A percentile compares a stretch with the other conserved stretches of the same genome.
phyloP scores from a whole-genome alignment of 2,329 filamentous ascomycete genomes.

The Aspergillus brunneoviolaceus region DNA sequence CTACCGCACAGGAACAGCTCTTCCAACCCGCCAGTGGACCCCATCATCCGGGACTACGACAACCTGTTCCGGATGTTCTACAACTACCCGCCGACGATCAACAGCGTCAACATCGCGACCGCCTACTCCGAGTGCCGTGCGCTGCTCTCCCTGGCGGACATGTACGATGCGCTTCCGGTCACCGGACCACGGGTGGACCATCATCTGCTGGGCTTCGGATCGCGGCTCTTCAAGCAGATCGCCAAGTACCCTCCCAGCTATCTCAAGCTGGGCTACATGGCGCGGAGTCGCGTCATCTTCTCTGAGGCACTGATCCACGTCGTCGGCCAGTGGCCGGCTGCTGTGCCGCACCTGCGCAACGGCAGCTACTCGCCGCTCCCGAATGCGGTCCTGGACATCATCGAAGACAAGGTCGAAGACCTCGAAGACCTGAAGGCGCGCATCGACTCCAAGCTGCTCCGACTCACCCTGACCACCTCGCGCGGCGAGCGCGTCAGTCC shows the following conservation, averaged over 20 bases:
- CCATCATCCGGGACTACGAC: conserved; percentile 87
- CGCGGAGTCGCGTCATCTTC: conserved; percentile 79
- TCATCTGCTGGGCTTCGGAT: conserved; percentile 88
- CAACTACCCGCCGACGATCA: conserved; percentile 80
- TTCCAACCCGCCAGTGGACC: conserved; percentile 62
- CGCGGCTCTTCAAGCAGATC: conserved; percentile 90
- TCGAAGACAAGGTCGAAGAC: conserved; percentile 93
- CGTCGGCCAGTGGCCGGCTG: conserved; percentile 88
- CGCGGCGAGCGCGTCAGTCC: conserved; percentile 81
- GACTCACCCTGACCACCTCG: conserved; percentile 73
- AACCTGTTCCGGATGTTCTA: conserved; percentile 96
- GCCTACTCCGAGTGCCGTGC: conserved; percentile 94
- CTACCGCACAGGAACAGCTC: conserved; percentile 51
- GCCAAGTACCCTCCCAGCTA: conserved; percentile 94
- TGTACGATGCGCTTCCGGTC: conserved; percentile 86
- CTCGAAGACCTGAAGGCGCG: conserved; percentile 77
- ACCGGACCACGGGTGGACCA: conserved; percentile 90
- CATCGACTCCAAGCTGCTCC: conserved; percentile 78
- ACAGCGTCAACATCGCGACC: conserved; percentile 83
- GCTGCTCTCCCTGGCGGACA: conserved; percentile 82
- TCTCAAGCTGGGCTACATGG: conserved; percentile 82
- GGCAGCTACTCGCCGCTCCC: conserved; percentile 60
- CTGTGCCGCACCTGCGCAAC: conserved; percentile 70
- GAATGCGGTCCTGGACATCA: conserved; percentile 75
- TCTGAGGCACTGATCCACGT: conserved; percentile 89